Evolutionary conservation across 345 rosid genomes (phyloP).

Genomic region (Gossypioides kirkii): DNA sequence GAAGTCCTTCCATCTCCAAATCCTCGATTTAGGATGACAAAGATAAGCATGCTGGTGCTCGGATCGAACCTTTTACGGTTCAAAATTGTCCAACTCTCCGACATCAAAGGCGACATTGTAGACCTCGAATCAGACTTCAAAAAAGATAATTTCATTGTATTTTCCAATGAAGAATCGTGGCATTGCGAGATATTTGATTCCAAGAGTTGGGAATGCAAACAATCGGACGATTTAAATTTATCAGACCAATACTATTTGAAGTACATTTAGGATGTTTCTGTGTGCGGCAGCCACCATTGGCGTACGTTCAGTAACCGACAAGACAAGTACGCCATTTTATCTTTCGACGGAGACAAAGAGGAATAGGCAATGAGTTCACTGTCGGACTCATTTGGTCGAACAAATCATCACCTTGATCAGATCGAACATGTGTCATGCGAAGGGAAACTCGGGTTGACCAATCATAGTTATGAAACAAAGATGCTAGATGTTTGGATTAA

Average conservation of each 20-base stretch:
- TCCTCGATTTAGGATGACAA: not conserved
- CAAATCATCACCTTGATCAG: not conserved
- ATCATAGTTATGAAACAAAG: not conserved
- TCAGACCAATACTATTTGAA: not conserved
- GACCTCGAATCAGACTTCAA: not conserved
- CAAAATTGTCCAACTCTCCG: constrained; percentile 10
- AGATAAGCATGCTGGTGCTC: constrained; percentile 11
- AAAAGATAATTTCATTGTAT: constrained; percentile 1
- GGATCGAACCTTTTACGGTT: constrained; percentile 20
- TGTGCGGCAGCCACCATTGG: not conserved
- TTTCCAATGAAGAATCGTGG: not conserved
- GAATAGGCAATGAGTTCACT: not conserved
- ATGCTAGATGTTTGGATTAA: not conserved
- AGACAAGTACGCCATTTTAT: not conserved
- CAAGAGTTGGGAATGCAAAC: constrained; percentile 4
- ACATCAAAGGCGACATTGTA: not conserved
- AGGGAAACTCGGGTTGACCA: not conserved
- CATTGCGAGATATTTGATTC: constrained; percentile 14
- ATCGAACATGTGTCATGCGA: not conserved
- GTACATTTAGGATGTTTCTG: not conserved
- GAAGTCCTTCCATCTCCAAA: not conserved
- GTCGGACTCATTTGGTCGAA: not conserved
- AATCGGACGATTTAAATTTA: not conserved
- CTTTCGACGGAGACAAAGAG: not conserved
- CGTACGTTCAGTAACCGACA: not conserved